Conservation (phyloP, 2,329 filamentous ascomycete genomes). For the Plenodomus biglobosus region DNA sequence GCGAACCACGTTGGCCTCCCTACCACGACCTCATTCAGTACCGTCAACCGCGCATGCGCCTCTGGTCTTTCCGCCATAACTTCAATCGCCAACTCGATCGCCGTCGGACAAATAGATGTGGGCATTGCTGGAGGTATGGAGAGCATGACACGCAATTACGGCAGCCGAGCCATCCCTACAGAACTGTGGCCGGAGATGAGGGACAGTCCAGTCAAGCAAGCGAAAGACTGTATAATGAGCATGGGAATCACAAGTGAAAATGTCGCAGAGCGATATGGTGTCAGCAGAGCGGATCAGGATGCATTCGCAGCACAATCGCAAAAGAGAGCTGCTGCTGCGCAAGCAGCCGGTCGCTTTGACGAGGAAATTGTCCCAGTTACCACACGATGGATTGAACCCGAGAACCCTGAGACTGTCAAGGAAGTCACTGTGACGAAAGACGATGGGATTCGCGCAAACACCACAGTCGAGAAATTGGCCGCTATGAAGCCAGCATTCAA, state of each 20-base stretch:
- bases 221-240: conserved; percentile 85
- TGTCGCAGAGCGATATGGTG: conserved; percentile 74
- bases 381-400: conserved; percentile 68
- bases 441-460: conserved; percentile 75
- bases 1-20: conserved; percentile 80
- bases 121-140: conserved; percentile 92
- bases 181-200: conserved; percentile 75
- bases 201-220: conserved; percentile 66
- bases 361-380: conserved; percentile 78
- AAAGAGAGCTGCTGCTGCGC: conserved; percentile 69
- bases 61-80: conserved; percentile 78
- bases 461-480: conserved; percentile 69
- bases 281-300: conserved; percentile 77
- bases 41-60: conserved; percentile 84
- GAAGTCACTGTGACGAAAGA: conserved; percentile 71
- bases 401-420: conserved; percentile 52
- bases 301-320: conserved; percentile 77
- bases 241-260: conserved; percentile 94
- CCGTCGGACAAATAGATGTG: conserved; percentile 68
- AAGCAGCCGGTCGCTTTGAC: conserved; percentile 69
- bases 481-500: conserved; percentile 86
- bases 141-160: conserved; percentile 94
- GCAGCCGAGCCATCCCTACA: conserved; percentile 77
- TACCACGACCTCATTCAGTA: conserved; percentile 73
- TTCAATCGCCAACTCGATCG: conserved; percentile 71